Base-by-base conservation (phyloP, 768 basidiomycete species). In the Kwoniella sp. region DNA sequence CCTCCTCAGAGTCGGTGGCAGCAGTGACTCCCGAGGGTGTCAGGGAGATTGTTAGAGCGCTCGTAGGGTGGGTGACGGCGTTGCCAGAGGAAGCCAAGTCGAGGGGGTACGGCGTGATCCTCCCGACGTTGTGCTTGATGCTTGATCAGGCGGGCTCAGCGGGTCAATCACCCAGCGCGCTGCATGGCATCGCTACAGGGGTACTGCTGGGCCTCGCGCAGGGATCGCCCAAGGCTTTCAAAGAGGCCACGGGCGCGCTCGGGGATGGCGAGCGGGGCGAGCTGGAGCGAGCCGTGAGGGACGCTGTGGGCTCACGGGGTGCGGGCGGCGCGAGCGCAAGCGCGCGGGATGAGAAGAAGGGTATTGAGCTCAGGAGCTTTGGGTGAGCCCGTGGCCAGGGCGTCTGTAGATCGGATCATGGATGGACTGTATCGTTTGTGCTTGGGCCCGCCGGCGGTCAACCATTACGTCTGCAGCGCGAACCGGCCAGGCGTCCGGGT, bases 11-110 rank as follows among this genome's bases (percentile, higher is more conserved):
- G 7, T 33, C 31, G 0, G 84, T 86, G 5, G 12, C 31, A 7
- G 20, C 31, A 32, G 62, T 76, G n/a, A 81, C 84, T 22, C 71
- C 79, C 11, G 78, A 81, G 12, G 85, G 83, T 1, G 76, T 88
- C 1, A 82, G 82, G 6, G 91, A 96, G 73, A 81, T 88, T 11
- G 82, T 88, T 80, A 91, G 85, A 72, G 83, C 87, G 9, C 84
- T 95, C 52, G 77, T 83, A 1, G 77, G 81, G 0, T 80, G 90
- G 41, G 81, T 86, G 47, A 59, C 75, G 0, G 77, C 81, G 0
- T 76, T 84, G 0, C 70, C 79, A 0, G 82, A 84, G 46, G 81
- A 51, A 20, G 27, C 44, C 22, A 88, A 85, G 46, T 78, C 84
- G 23, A 80, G 83, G 22, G 73, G 85, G 0, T 78, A 89, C 17